Conservation (phyloP, 176 grass and related monocot genomes). For the Oryza meyeriana region DNA sequence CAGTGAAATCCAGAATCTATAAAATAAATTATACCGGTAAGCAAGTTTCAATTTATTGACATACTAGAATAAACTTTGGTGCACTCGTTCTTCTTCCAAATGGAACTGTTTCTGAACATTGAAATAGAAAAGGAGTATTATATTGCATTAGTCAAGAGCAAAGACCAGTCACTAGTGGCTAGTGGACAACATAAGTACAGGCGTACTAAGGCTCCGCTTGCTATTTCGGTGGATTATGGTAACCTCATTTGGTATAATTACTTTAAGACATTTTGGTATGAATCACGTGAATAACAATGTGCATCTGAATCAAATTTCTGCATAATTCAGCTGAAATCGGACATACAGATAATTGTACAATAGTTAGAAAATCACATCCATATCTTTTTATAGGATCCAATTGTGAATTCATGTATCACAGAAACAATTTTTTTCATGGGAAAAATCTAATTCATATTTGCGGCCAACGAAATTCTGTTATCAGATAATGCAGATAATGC, state of each 20-base stretch:
- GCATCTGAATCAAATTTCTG: not conserved
- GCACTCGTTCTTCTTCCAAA: not conserved
- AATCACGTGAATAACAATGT: not conserved
- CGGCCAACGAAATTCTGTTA: not conserved
- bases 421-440: not conserved
- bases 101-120: not conserved
- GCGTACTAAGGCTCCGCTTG: not conserved
- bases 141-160: constrained; percentile 18
- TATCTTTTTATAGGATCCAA: not conserved
- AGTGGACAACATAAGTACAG: not conserved
- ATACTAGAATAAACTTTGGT: not conserved
- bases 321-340: not conserved
- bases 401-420: not conserved
- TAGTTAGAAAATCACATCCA: not conserved
- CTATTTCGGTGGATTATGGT: not conserved
- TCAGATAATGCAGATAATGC: not conserved
- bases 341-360: too few relatives aligned
- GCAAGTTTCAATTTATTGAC: constrained; percentile 13
- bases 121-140: constrained; percentile 3
- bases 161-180: constrained; percentile 5
- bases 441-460: not conserved
- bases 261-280: not conserved
- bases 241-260: not conserved
- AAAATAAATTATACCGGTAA: constrained; percentile 32
- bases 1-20: constrained; percentile 91